These are phyloP conservation scores for Neltuma alba DNA, from an alignment of 306 rosid species.

Conservation along the genomic window DNA sequence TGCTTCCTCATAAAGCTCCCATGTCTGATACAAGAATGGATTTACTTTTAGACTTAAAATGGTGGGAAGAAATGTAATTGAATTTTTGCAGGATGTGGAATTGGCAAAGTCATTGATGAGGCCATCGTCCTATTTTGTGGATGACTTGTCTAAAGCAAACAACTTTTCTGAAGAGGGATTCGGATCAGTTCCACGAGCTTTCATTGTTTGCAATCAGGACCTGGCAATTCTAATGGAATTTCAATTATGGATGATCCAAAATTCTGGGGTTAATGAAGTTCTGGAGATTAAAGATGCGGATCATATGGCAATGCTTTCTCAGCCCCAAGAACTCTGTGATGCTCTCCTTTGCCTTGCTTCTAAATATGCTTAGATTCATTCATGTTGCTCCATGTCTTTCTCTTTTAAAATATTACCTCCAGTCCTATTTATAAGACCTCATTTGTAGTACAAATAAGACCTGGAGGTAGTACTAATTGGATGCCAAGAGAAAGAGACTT, in stretches of 20 bases:
- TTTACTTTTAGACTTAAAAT: no score
- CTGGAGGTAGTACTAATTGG: no score
- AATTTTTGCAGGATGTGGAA: constrained; percentile 53
- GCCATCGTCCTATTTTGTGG: constrained; percentile 46
- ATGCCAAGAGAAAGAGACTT: no score
- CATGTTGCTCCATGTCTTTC: no score
- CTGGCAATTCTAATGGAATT: constrained; percentile 22
- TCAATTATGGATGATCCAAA: constrained; percentile 62
- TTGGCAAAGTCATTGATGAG: constrained; percentile 46
- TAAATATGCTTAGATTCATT: neutral
- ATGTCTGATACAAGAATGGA: no score
- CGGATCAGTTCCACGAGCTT: constrained; percentile 49
- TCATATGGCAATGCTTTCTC: constrained; percentile 54
- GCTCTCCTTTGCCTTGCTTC: constrained; percentile 34
- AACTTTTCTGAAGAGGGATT: constrained; percentile 45
- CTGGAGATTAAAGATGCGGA: constrained; percentile 57
- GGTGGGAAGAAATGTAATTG: no score
- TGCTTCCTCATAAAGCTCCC: no score
- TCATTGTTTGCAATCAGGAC: constrained; percentile 42
- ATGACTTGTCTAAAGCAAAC: constrained; percentile 40
- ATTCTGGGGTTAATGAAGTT: constrained; percentile 42
- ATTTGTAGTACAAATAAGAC: no score
- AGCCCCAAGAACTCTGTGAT: constrained; percentile 42
- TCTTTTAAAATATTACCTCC: no score
- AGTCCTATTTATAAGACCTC: no score